Base-by-base conservation (phyloP, 2,329 filamentous ascomycete genomes). In the Paramyrothecium roridum region DNA sequence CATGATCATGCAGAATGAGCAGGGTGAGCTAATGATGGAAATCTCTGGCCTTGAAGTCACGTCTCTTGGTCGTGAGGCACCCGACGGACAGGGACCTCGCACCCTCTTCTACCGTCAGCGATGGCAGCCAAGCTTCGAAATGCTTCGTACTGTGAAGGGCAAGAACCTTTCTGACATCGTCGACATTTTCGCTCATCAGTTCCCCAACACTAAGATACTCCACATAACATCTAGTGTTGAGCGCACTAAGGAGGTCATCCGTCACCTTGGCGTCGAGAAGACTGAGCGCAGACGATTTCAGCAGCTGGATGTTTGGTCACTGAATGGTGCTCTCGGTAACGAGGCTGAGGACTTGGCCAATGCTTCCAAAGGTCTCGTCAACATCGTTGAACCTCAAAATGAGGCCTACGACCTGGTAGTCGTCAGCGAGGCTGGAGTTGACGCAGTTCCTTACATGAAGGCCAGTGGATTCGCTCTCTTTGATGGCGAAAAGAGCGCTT, bases 401-500 rank as follows among this genome's bases (percentile, higher is more conserved):
- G 53, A 45, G 10, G 52, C 50, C 2, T 63, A 63, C 48, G 61
- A 63, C 19, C 53, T 63, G 13, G 61, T 62, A 19, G 52, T 63
- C 20, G 60, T 61, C 21, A 62, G 60, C 33, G 61, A 63, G 56
- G n/a, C 48, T 26, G 58, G 52, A 21, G 48, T 50, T n/a, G 54
- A 61, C 22, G 59, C 55, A 20, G 52, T 53, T 22, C 12, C 53
- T 16, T 63, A 54, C 40, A 50, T 60, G 49, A 62, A 61, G 33
- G 60, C 60, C 1, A 57, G 83, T 2, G 87, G 87, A 48, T 86
- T 89, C 66, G 80, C 62, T 12, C 34, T 63, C 26, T 57, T 62
- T 20, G 57, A 62, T 19, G 60, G 59, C 19, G 49, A 60, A 21
- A 57, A 58, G 47, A 59, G 56, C 3, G 53, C 57, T 21, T 48